phyloP scores from a whole-genome alignment of 345 rosid genomes.

The Barbarea vulgaris region DNA sequence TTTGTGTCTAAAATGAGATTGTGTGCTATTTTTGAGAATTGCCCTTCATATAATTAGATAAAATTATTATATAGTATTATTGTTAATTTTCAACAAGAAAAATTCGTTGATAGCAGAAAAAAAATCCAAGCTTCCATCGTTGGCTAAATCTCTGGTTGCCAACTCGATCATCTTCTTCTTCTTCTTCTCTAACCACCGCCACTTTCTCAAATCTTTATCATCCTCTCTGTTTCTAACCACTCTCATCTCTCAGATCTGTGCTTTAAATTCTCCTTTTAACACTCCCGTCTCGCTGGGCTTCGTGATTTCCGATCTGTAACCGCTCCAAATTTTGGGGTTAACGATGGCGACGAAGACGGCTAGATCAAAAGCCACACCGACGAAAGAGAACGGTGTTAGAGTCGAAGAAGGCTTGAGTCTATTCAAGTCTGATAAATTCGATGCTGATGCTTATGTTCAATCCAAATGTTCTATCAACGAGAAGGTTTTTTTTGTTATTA shows the following conservation, averaged over 20 bases:
- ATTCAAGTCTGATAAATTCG: slow-evolving; percentile 93
- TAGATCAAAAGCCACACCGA: slow-evolving; percentile 62
- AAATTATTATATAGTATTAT: neutral
- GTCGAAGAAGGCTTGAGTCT: slow-evolving; percentile 80
- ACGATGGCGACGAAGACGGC: slow-evolving; percentile 68
- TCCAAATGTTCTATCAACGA: slow-evolving; percentile 96
- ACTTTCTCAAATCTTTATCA: neutral
- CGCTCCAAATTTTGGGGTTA: slow-evolving; percentile 20
- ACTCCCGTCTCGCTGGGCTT: neutral
- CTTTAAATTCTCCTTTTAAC: neutral
- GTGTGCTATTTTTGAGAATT: no score
- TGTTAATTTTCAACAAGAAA: neutral
- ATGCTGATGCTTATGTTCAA: slow-evolving; percentile 89
- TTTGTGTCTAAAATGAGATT: no score
- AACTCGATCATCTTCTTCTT: slow-evolving; percentile 33
- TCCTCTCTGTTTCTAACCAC: neutral
- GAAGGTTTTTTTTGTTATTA: slow-evolving; percentile 52
- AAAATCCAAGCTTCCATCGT: slow-evolving; percentile 23
- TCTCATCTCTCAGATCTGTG: slow-evolving; percentile 36
- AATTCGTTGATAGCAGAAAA: neutral
- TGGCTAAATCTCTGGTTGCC: slow-evolving; percentile 33
- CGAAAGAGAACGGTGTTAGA: slow-evolving; percentile 74
- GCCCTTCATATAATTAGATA: no score
- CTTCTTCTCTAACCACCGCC: slow-evolving; percentile 29
- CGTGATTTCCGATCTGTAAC: slow-evolving; percentile 17